Evolutionary conservation across 2,329 filamentous ascomycete genomes (phyloP), one percentile per base, ranked within the genome.

Genomic region (Pseudocercospora vitis): DNA sequence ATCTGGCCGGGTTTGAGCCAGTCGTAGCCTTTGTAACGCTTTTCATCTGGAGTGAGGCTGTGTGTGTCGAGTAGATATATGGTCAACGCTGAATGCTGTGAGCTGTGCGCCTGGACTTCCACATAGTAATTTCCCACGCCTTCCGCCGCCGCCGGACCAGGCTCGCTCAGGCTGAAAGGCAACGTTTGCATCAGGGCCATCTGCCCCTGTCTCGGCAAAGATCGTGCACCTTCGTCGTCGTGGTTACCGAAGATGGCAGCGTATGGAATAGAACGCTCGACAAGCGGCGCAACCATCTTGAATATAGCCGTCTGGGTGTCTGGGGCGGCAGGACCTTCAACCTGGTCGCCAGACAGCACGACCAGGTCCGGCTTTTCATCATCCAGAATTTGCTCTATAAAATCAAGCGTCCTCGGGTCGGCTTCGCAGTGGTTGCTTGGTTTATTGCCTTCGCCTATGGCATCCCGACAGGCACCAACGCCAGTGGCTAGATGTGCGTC

Each of bases 161-260:
- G 82, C 56, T 81, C 77, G n/a, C 91, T 91, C 16, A 99, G 79
- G 1, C 91, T 96, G 71, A 89, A 96, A 0, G 94, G 94, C 0
- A 99, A 79, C 0, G 85, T 84, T 70, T 96, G 85, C 64, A 96
- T 84, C 11, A 99, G 78, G 3, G 84, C 78, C 91, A 99, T 97
- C 66, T 94, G 86, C 2, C 83, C 82, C 3, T 81, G 76, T 52
- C 94, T 87, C 12, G 85, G 83, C 60, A 96, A 80, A 18, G 65
- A 63, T 7, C 59, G 56, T 8, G 53, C 44, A 28, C 86, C 86
- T 76, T 97, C 92, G 65, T 97, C 92, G 67, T 99, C 94, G 71
- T 99, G 94, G 70, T 99, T 99, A 52, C 94, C 94, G 67, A 97
- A 96, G 55, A 99, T 97, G 56, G 87, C 86, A 12, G 91, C 89